Conservation (phyloP, 441 rosid genomes). For the Adansonia grandidieri region DNA sequence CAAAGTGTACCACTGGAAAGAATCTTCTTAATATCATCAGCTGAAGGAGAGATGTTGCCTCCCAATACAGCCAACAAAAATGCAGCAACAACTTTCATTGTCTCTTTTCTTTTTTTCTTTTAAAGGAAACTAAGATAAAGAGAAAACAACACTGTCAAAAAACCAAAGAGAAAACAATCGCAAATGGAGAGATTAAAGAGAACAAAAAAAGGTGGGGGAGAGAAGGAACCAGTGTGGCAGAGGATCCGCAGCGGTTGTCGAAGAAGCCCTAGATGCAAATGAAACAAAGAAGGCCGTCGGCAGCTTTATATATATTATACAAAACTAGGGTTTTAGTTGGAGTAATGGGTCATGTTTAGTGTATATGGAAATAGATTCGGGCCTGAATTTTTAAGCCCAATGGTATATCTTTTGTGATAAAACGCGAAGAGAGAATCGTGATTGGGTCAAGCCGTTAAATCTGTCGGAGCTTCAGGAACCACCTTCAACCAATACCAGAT, state of each 20-base stretch:
- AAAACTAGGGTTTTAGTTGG: slow-evolving; percentile 17
- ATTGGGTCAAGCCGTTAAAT: too few species aligned
- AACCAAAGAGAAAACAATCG: neutral
- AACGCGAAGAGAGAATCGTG: too few species aligned
- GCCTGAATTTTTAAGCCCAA: neutral
- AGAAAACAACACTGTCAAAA: neutral
- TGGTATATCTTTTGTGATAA: neutral
- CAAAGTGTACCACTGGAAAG: slow-evolving; percentile 61
- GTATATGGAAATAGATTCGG: neutral
- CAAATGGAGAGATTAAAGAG: neutral
- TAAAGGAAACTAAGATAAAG: neutral
- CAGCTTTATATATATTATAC: neutral
- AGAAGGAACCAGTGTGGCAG: neutral
- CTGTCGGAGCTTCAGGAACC: neutral
- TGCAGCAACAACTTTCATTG: slow-evolving; percentile 67
- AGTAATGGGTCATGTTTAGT: neutral
- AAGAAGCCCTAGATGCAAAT: slow-evolving; percentile 4
- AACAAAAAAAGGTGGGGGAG: neutral
- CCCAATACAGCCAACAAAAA: slow-evolving; percentile 83
- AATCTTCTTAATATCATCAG: slow-evolving; percentile 60
- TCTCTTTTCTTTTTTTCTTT: neutral
- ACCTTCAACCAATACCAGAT: neutral
- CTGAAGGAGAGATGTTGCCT: slow-evolving; percentile 70
- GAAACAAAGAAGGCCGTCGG: neutral
- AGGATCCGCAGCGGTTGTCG: neutral